These are phyloP conservation scores for Holtermanniella nyarrowii DNA, from an alignment of 768 basidiomycete species.

Conservation along the genomic window DNA sequence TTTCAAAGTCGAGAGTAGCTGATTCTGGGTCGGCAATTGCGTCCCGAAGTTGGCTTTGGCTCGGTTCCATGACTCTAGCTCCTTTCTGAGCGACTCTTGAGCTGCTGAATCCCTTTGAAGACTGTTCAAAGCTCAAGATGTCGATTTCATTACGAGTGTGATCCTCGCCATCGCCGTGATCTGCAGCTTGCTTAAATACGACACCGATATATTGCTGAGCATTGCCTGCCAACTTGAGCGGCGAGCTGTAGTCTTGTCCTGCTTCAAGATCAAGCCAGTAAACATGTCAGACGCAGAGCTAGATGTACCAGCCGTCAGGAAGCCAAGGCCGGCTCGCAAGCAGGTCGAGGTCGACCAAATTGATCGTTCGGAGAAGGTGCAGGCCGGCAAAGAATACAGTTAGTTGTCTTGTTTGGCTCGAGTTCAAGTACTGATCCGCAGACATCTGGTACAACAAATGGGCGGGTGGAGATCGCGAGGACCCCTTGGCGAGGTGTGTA, in stretches of 20 bases:
- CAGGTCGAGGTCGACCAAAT: constrained; percentile 86
- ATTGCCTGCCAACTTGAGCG: too few relatives aligned
- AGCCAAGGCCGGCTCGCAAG: constrained; percentile 81
- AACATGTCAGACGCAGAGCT: constrained; percentile 8
- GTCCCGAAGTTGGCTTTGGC: constrained; percentile 8
- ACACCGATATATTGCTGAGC: too few relatives aligned
- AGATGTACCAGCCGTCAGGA: constrained; percentile 39
- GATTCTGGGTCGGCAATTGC: constrained; percentile 9
- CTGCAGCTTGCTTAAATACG: not conserved
- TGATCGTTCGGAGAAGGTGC: constrained; percentile 73
- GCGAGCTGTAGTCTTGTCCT: not conserved
- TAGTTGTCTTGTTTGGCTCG: constrained; percentile 1
- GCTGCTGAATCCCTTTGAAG: too few relatives aligned
- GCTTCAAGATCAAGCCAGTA: not conserved
- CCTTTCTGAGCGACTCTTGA: not conserved
- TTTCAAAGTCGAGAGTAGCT: constrained; percentile 10
- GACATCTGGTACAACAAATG: constrained; percentile 99
- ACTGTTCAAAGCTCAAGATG: too few relatives aligned
- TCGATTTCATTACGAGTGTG: too few relatives aligned
- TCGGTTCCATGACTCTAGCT: not conserved
- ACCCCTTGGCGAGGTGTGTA: constrained; percentile 83
- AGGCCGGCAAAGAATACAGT: constrained; percentile 97
- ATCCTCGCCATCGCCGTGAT: too few relatives aligned
- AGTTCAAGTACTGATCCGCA: constrained; percentile 10
- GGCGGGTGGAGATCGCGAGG: constrained; percentile 98